Evolutionary conservation across 331 rosid genomes (phyloP).

Genomic region (Stylosanthes scabra): DNA sequence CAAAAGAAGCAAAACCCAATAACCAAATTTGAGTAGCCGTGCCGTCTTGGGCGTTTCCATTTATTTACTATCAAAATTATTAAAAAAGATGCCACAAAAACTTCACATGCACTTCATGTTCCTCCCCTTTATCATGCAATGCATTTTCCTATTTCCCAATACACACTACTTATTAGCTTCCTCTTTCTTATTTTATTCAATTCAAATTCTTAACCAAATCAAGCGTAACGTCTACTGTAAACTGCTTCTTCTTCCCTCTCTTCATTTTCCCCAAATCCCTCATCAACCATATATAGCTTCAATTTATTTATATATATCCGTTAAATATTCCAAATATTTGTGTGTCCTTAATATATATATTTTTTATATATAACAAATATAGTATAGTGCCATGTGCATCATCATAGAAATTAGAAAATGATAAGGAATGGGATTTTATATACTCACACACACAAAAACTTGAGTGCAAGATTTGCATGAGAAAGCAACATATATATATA

Average conservation of each 20-base stretch:
- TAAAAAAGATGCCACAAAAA: conserved; percentile 34
- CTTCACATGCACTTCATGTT: conserved; percentile 67
- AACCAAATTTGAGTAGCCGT: conserved; percentile 74
- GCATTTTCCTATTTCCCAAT: conserved; percentile 45
- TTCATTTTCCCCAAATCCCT: conserved; percentile 35
- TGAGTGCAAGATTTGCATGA: too few relatives aligned
- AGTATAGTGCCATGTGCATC: too few relatives aligned
- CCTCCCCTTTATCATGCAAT: conserved; percentile 23
- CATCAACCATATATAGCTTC: conserved; percentile 23
- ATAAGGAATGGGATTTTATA: not conserved
- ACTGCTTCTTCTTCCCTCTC: conserved; percentile 6
- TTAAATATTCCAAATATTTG: not conserved
- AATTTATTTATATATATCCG: too few relatives aligned
- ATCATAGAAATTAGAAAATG: too few relatives aligned
- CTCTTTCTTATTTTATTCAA: not conserved
- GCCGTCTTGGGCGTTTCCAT: conserved; percentile 77
- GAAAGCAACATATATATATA: too few relatives aligned
- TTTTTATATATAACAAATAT: too few relatives aligned
- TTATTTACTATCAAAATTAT: conserved; percentile 15
- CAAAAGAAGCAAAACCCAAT: conserved; percentile 41
- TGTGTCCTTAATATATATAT: too few relatives aligned
- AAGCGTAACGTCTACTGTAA: conserved; percentile 11
- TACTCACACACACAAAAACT: too few relatives aligned
- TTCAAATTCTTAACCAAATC: conserved; percentile 32
- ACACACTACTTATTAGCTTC: not conserved